phyloP scores from a whole-genome alignment of 768 basidiomycete species.

The Boletus insuetus region DNA sequence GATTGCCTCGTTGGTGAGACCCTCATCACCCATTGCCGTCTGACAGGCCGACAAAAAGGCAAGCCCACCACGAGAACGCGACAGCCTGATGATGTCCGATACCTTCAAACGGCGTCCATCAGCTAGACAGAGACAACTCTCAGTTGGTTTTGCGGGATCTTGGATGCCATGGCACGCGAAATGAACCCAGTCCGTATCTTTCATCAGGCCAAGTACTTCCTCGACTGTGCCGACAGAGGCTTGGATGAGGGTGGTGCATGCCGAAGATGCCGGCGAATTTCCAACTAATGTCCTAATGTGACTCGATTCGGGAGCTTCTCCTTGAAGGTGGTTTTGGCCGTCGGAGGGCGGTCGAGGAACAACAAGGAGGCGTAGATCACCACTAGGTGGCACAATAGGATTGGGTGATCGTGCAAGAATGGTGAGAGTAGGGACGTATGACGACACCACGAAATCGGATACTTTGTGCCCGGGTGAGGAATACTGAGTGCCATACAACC shows the following conservation, averaged over 20 bases:
- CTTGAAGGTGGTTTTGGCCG: constrained; percentile 6
- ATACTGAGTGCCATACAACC: too few species aligned
- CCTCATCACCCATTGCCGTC: too few species aligned
- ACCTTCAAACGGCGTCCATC: background rate
- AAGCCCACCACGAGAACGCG: too few species aligned
- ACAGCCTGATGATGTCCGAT: background rate
- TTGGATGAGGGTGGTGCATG: background rate
- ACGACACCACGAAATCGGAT: background rate
- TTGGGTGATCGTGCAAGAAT: constrained; percentile 6
- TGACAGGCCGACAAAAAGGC: too few species aligned
- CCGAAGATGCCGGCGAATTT: background rate
- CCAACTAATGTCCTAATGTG: constrained; percentile 8
- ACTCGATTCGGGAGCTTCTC: constrained; percentile 18
- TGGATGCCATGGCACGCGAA: background rate
- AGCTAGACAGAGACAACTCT: background rate
- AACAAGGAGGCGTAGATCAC: background rate
- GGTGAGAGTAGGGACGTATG: background rate
- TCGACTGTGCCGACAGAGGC: constrained; percentile 10
- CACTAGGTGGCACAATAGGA: background rate
- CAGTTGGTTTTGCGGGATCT: background rate
- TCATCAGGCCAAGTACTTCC: background rate
- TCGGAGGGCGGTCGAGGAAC: constrained; percentile 14
- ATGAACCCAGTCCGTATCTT: background rate
- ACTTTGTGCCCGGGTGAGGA: background rate
- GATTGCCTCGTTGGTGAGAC: too few species aligned